These are phyloP conservation scores for Rosa lucieae DNA, from an alignment of 306 rosid genomes.

Conservation along the genomic window DNA sequence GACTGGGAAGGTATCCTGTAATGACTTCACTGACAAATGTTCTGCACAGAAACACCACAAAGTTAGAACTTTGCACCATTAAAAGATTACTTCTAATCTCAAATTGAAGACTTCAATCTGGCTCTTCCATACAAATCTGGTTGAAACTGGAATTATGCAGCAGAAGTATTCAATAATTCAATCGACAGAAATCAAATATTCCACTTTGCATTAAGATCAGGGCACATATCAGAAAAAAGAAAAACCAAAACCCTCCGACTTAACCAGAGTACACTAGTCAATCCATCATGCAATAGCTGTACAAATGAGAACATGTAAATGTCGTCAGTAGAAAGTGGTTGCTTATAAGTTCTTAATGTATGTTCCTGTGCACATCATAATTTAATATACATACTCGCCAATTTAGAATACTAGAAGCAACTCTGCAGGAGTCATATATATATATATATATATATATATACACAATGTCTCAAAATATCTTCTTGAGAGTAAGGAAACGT, in stretches of 20 bases:
- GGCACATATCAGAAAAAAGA: neutral
- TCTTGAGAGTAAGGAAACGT: neutral
- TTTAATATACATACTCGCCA: neutral
- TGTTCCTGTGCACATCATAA: neutral
- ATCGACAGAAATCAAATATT: neutral
- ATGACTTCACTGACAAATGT: slow-evolving; percentile 65
- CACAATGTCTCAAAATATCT: neutral
- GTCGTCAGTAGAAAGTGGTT: neutral
- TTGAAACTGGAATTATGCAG: neutral
- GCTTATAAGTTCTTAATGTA: neutral
- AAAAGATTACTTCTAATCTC: neutral
- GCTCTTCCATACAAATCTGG: neutral
- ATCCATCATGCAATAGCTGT: neutral
- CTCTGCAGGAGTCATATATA: neutral
- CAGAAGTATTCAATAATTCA: neutral
- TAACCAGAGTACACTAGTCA: neutral
- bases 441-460: neutral
- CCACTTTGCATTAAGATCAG: neutral
- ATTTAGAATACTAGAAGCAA: neutral
- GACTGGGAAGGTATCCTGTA: slow-evolving; percentile 96
- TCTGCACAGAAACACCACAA: slow-evolving; percentile 52
- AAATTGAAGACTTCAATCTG: neutral
- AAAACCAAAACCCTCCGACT: neutral
- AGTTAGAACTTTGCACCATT: slow-evolving; percentile 23
- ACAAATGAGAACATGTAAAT: neutral